Percentiles rank a stretch among this genome's conserved stretches.
phyloP scores from a whole-genome alignment of 2,329 filamentous ascomycete genomes.

The Didymella pinodella region DNA sequence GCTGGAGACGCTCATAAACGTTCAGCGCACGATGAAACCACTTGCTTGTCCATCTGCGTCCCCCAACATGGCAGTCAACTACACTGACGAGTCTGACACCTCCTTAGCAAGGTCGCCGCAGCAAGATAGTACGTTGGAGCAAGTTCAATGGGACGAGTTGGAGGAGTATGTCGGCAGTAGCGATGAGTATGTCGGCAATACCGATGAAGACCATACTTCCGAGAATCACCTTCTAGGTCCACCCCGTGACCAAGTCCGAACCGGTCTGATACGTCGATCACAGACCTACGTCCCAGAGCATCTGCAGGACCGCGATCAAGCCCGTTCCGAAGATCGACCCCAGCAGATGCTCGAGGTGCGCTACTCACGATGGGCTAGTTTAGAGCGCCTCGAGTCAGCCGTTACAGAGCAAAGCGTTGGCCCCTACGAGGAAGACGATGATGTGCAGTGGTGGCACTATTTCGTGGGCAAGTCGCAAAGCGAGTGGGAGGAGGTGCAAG shows the following conservation, averaged over 20 bases:
- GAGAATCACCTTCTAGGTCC: no score
- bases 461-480: neutral
- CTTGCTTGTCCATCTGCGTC: neutral
- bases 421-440: neutral
- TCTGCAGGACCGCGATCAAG: no score
- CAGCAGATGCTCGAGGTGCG: neutral
- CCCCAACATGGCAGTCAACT: neutral
- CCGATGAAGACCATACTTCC: no score
- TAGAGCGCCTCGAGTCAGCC: neutral
- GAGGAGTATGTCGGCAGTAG: neutral
- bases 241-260: no score
- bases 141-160: constrained; percentile 5
- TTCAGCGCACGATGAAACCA: neutral
- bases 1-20: neutral
- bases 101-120: neutral
- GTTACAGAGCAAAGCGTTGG: neutral
- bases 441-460: constrained; percentile 2
- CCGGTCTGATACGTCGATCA: no score
- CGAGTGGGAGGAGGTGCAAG: neutral
- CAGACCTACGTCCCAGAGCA: no score
- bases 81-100: neutral
- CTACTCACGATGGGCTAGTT: neutral
- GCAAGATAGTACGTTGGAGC: neutral
- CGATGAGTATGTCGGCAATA: no score
- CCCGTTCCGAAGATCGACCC: no score